These are phyloP conservation scores for Cyclotella cryptica DNA, from an alignment of 108 stramenopile genomes.

Conservation along the genomic window DNA sequence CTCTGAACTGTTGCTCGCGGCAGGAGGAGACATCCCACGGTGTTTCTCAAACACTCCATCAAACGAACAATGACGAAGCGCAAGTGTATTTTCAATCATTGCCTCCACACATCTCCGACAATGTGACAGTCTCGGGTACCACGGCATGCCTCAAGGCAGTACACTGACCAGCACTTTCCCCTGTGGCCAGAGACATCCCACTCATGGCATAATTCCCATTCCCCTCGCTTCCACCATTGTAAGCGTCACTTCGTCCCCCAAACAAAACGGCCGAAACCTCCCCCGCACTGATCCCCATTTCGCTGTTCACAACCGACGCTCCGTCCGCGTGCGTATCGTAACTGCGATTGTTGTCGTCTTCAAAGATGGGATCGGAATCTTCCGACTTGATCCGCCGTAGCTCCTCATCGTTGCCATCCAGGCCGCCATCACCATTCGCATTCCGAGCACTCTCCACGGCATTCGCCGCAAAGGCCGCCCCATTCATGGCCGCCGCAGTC, in stretches of 20 bases:
- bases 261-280: not conserved
- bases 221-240: not conserved
- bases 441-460: not conserved
- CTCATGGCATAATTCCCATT: not conserved
- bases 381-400: not conserved
- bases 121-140: too few species aligned
- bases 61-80: slow-evolving; percentile 61
- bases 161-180: not conserved
- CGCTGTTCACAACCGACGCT: not conserved
- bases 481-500: not conserved
- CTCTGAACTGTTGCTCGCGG: slow-evolving; percentile 16
- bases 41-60: slow-evolving; percentile 75
- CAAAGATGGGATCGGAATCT: not conserved
- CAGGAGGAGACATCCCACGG: slow-evolving; percentile 57
- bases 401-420: not conserved
- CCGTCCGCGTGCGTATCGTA: not conserved
- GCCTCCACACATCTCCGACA: too few species aligned
- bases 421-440: not conserved
- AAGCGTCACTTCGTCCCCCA: not conserved
- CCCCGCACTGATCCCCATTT: not conserved
- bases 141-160: not conserved
- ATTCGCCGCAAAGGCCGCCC: not conserved
- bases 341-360: not conserved
- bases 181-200: not conserved
- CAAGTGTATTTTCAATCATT: too few species aligned